Base-by-base conservation (phyloP, 2,329 filamentous ascomycete genomes). In the Nigrospora oryzae region DNA sequence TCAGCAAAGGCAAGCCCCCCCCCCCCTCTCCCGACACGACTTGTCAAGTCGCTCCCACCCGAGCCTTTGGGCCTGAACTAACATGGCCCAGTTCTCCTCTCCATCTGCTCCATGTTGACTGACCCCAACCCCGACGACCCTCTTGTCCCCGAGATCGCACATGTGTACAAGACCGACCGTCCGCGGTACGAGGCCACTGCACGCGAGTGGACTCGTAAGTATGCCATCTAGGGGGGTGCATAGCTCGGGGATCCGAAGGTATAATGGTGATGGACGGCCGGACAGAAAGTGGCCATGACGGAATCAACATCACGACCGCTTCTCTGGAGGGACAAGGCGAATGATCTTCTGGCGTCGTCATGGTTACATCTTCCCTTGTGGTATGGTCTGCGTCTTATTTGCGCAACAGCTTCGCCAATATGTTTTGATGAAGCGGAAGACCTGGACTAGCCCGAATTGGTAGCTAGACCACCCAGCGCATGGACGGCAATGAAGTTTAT, bases 101-200 rank as follows among this genome's bases (percentile, higher is more conserved):
- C 93, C 47, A 98, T 98, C 77, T 98, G 93, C 79, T 98, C 93
- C 44, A 97, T 98, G 93, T 77, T 98, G 68, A 98, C 93, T 63
- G 93, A 98, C 74, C 93, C 93, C 58, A 98, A 98, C 79, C 93
- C 93, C 53, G 93, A 98, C 68, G 93, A 98, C 70, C 93, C 93
- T 63, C 84, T 98, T 56, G 93, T 98, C 50, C 93, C 93, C 53
- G 93, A 98, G 75, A 98, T 98, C 62, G 93, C 93, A 60, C 93
- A 98, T 65, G 89, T 97, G 65, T 98, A 98, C 86, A 98, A 98
- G 84, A 96, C 91, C 54, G 93, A 98, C 70, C 86, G 89, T 59
- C 82, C 87, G 59, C 81, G 89, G 68, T 98, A 98, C 70, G 93
- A 98, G 74, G 87, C 89, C 55, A 97, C 90, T 47, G 93, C 93